phyloP scores from a whole-genome alignment of 306 rosid genomes.

The Carpinus viminea region DNA sequence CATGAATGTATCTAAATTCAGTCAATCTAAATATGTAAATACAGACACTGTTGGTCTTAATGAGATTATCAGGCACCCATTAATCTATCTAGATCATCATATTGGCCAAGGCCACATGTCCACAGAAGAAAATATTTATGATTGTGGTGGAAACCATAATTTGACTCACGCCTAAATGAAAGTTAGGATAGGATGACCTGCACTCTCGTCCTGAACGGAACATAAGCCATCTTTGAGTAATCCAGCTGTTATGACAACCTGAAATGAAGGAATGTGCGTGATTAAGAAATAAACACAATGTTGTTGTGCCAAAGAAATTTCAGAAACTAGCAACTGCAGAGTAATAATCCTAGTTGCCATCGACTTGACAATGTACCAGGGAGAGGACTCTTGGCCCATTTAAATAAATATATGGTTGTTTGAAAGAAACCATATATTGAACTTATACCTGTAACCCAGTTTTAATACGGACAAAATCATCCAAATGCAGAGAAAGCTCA shows the following conservation, averaged over 20 bases:
- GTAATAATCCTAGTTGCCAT: not conserved
- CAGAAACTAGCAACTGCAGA: constrained; percentile 17
- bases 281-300: constrained; percentile 21
- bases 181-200: constrained; percentile 50
- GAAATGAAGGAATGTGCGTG: constrained; percentile 36
- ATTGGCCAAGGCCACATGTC: not conserved
- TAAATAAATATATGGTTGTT: not conserved
- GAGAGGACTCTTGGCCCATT: not conserved
- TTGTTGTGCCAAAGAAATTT: not conserved
- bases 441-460: constrained; percentile 78
- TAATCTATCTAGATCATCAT: not conserved
- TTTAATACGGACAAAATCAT: constrained; percentile 75
- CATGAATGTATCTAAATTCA: not conserved
- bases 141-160: not conserved
- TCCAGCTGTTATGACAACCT: constrained; percentile 71
- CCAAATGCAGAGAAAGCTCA: constrained; percentile 62
- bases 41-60: not conserved
- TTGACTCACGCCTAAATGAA: not conserved
- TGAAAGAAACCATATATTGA: constrained; percentile 14
- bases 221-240: constrained; percentile 73
- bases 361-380: not conserved
- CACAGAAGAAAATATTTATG: not conserved
- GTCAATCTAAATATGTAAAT: not conserved
- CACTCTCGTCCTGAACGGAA: constrained; percentile 91
- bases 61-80: not conserved